Evolutionary conservation across 2,329 filamentous ascomycete species (phyloP).

Genomic region (Colletotrichum gloeosporioides): DNA sequence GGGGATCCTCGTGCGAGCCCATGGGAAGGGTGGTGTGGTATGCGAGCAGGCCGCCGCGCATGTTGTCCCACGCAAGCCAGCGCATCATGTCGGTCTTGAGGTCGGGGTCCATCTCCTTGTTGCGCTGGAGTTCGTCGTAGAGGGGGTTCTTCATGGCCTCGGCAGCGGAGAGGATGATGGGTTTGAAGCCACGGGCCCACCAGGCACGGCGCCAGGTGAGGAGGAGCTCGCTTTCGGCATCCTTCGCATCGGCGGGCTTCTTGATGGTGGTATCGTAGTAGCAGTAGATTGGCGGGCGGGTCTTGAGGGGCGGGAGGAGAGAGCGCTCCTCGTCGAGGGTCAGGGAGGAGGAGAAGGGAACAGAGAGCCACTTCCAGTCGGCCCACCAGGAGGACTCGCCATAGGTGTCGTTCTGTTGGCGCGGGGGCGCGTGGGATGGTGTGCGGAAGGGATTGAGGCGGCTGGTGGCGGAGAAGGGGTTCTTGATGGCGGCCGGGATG

Average conservation of each 20-base stretch:
- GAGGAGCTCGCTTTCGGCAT: conserved; percentile 80
- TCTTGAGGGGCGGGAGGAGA: conserved; percentile 77
- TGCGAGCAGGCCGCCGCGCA: conserved; percentile 82
- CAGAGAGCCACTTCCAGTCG: conserved; percentile 86
- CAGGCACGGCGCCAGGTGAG: conserved; percentile 90
- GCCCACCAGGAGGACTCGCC: conserved; percentile 85
- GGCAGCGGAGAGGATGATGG: conserved; percentile 77
- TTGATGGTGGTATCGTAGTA: conserved; percentile 78
- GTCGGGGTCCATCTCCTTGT: conserved; percentile 60
- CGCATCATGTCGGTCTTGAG: conserved; percentile 76
- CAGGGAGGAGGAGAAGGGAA: conserved; percentile 82
- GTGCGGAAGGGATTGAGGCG: conserved; percentile 71
- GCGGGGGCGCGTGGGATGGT: conserved; percentile 73
- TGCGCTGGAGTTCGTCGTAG: conserved; percentile 71
- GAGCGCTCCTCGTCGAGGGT: conserved; percentile 82
- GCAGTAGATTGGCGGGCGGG: conserved; percentile 82
- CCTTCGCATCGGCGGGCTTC: conserved; percentile 67
- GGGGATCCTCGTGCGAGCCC: conserved; percentile 73
- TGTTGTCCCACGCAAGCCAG: conserved; percentile 92
- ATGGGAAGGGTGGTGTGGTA: conserved; percentile 87
- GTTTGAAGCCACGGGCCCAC: conserved; percentile 93
- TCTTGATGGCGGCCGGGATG: conserved; percentile 53
- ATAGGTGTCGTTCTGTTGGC: conserved; percentile 79
- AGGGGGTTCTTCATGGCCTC: conserved; percentile 86
- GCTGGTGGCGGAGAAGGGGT: conserved; percentile 49